Evolutionary conservation across 345 rosid species (phyloP).

Genomic region (rapeseed (Brassica napus)): Da-Ae NC_063443.1:13715501-13716000

Average conservation of each 20-base stretch:
- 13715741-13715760: constrained; percentile 63
- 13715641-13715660: constrained; percentile 59
- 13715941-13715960: constrained; percentile 35
- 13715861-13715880: constrained; percentile 42
- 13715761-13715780: constrained; percentile 64
- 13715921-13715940: constrained; percentile 47
- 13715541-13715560: constrained; percentile 60
- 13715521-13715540: constrained; percentile 79
- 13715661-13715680: constrained; percentile 62
- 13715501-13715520: constrained; percentile 76
- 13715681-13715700: constrained; percentile 49
- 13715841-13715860: constrained; percentile 72
- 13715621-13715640: constrained; percentile 48
- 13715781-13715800: constrained; percentile 70
- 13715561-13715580: constrained; percentile 55
- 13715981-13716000: constrained; percentile 25
- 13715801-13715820: constrained; percentile 51
- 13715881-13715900: constrained; percentile 45
- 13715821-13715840: constrained; percentile 54
- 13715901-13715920: constrained; percentile 56
- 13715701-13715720: constrained; percentile 69
- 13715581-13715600: constrained; percentile 60
- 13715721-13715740: constrained; percentile 57
- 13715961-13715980: constrained; percentile 31
- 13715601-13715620: constrained; percentile 56